Evolutionary conservation across 345 rosid genomes (phyloP).

Genomic region (Hirschfeldia incana): DNA sequence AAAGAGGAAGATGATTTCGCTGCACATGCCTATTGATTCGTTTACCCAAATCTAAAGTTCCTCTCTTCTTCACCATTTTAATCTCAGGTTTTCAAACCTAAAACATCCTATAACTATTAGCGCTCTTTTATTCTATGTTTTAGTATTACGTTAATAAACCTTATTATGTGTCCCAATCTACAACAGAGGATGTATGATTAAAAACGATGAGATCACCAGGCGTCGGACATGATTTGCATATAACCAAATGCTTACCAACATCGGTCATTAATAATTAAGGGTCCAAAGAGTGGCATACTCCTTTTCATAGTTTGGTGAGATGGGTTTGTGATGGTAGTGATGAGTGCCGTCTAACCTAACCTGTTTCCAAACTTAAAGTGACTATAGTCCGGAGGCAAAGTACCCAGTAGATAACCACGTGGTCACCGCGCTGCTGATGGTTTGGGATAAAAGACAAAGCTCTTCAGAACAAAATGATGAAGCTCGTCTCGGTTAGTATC

Average conservation of each 20-base stretch:
- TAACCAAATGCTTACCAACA: no score
- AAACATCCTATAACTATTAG: neutral
- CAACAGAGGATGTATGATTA: no score
- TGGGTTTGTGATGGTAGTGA: slow-evolving; percentile 44
- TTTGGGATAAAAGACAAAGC: slow-evolving; percentile 65
- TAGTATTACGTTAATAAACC: neutral
- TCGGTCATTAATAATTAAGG: no score
- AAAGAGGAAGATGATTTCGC: slow-evolving; percentile 68
- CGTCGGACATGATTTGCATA: no score
- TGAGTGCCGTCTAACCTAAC: slow-evolving; percentile 43
- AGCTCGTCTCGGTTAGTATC: slow-evolving; percentile 53
- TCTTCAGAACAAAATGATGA: slow-evolving; percentile 48
- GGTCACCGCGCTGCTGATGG: slow-evolving; percentile 65
- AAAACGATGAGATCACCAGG: no score
- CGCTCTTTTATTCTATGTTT: slow-evolving; percentile 9
- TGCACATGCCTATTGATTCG: slow-evolving; percentile 30
- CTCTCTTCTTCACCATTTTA: slow-evolving; percentile 1
- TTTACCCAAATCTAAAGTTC: neutral
- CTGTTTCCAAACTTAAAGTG: slow-evolving; percentile 27
- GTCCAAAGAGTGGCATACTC: no score
- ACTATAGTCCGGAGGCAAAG: slow-evolving; percentile 39
- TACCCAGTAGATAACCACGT: slow-evolving; percentile 58
- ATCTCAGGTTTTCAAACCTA: neutral
- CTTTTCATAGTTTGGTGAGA: no score
- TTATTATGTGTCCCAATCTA: neutral